Evolutionary conservation across 345 rosid species (phyloP), one percentile per base, ranked within the genome.

Genomic region (Excoecaria cochinchinensis): DNA sequence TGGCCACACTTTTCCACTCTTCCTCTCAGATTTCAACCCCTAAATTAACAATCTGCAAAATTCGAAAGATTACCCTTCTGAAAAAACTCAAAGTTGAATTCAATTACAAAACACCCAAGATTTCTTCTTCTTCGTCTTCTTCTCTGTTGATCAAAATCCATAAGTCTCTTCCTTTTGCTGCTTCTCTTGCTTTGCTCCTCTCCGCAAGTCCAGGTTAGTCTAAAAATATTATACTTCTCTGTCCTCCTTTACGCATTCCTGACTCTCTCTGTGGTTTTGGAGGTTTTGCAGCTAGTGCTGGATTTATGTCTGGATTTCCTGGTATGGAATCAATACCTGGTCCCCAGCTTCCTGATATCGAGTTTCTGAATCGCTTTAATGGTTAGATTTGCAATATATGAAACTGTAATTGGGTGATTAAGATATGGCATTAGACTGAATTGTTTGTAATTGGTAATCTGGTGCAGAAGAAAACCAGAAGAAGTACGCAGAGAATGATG

Each of bases 281-380:
- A 44, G 14, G 42, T 69, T 77, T 70, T 79, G 87, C 91, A 91
- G 98, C 92, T 57, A 66, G 84, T 79, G 97, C 97, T 17, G 98
- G 98, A 13, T 3, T 94, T 53, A 69, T 94, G 82, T 94, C 97
- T 0, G 98, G 98, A 75, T 81, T 81, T 19, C 31, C 97, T 7
- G 98, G 98, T 46, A 82, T 94, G 69, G 98, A 92, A 85, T 95
- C 99, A 66, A 75, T 92, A n/a, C 97, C 97, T 6, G 94, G 95
- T 42, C 99, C 99, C 7, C 70, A 90, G 67, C 78, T 95, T 76
- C 99, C 99, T 44, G 77, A 88, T 68, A 78, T 95, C 14, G 99
- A 95, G 4, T 92, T 92, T 67, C 95, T 94, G 61, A 84, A 80
- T 16, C 85, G 87, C 36, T 82, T 94, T 76, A 94, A 92, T 59